Evolutionary conservation across 257 asterid species (phyloP).

Genomic region (Petunia axillaris): DNA sequence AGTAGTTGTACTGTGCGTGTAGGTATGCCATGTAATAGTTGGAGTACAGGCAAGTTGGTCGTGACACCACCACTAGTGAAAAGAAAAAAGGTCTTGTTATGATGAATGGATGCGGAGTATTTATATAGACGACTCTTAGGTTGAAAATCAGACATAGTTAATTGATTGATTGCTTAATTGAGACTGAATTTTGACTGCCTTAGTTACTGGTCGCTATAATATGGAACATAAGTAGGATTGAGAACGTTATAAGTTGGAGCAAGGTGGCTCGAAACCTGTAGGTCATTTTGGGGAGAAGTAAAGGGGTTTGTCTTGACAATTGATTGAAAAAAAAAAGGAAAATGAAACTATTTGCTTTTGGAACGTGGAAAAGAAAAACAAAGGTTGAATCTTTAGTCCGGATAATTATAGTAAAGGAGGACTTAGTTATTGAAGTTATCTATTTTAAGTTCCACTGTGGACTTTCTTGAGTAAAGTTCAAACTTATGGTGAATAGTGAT

Average conservation of each 20-base stretch:
- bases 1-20: neutral
- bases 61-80: neutral
- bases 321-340: neutral
- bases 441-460: neutral
- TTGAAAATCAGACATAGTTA: neutral
- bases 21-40: neutral
- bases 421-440: neutral
- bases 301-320: neutral
- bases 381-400: neutral
- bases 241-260: neutral
- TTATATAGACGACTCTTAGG: neutral
- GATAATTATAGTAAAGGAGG: neutral
- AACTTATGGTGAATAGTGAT: neutral
- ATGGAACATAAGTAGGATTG: neutral
- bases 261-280: neutral
- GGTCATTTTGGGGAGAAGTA: neutral
- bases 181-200: neutral
- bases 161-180: neutral
- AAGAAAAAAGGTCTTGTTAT: neutral
- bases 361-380: neutral
- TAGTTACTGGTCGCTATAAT: neutral
- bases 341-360: neutral
- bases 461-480: neutral
- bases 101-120: neutral
- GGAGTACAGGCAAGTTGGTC: neutral